Evolutionary conservation across 257 asterid genomes (phyloP).

Genomic region (Gynochthodes officinalis): DNA sequence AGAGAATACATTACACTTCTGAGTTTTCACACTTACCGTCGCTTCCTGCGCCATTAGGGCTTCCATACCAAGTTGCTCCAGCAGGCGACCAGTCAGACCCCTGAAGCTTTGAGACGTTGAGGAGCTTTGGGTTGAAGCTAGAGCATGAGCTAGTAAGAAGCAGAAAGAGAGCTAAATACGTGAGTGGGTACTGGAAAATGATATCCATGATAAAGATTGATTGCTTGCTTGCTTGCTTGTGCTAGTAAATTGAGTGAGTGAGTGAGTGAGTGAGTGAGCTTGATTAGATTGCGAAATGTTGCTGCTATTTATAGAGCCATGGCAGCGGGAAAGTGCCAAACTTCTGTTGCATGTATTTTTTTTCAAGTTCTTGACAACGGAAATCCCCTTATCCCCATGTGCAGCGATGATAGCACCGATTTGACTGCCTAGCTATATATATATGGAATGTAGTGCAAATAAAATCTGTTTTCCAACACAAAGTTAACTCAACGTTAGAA

Average conservation of each 20-base stretch:
- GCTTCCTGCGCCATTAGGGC: constrained; percentile 75
- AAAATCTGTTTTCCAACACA: neutral
- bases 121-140: constrained; percentile 52
- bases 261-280: too few relatives aligned
- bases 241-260: too few relatives aligned
- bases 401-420: neutral
- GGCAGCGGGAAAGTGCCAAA: neutral
- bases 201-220: constrained; percentile 31
- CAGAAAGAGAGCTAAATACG: constrained; percentile 28
- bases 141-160: constrained; percentile 32
- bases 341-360: neutral
- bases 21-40: constrained; percentile 52
- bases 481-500: neutral
- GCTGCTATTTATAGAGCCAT: constrained; percentile 18
- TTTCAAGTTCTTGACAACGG: too few relatives aligned
- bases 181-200: constrained; percentile 1
- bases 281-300: neutral
- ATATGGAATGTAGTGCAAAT: neutral
- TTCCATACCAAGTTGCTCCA: constrained; percentile 90
- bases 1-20: too few relatives aligned
- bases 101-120: constrained; percentile 30
- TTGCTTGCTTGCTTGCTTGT: too few relatives aligned
- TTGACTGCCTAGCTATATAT: neutral
- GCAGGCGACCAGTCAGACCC: constrained; percentile 59
- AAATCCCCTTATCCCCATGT: neutral